phyloP scores from a whole-genome alignment of 1,284 basidiomycete genomes.

The Sparassis latifolia region DNA sequence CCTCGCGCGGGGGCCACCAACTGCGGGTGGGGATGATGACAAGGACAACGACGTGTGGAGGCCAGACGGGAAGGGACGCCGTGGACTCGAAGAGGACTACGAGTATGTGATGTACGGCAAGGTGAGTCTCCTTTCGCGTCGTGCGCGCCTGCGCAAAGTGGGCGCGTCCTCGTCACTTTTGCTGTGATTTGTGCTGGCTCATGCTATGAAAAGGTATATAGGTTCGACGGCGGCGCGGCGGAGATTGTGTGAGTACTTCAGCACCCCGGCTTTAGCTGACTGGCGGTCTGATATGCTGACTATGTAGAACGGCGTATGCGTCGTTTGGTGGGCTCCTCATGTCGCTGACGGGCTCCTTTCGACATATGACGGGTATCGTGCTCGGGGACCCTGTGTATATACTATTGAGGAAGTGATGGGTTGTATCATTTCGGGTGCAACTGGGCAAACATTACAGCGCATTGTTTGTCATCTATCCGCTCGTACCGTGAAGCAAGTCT shows the following conservation, averaged over 20 bases:
- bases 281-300: background rate
- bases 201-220: slow-evolving; percentile 70
- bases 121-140: slow-evolving; percentile 39
- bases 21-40: slow-evolving; percentile 47
- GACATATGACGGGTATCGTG: slow-evolving; percentile 90
- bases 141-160: background rate
- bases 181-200: slow-evolving; percentile 2
- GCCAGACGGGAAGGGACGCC: slow-evolving; percentile 79
- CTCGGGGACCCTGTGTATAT: slow-evolving; percentile 92
- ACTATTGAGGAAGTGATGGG: slow-evolving; percentile 69
- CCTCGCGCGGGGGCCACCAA: slow-evolving; percentile 56
- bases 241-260: slow-evolving; percentile 68
- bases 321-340: slow-evolving; percentile 97
- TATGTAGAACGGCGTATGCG: slow-evolving; percentile 80
- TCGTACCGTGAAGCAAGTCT: too few relatives aligned
- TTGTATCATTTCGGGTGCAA: slow-evolving; percentile 1
- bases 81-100: slow-evolving; percentile 92
- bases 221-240: slow-evolving; percentile 84
- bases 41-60: slow-evolving; percentile 82
- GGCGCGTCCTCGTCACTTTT: background rate
- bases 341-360: slow-evolving; percentile 89
- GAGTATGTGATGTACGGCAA: slow-evolving; percentile 99
- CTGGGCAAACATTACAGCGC: too few relatives aligned
- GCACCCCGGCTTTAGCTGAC: slow-evolving; percentile 2
- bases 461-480: too few relatives aligned